Percentiles rank a stretch among this genome's conserved stretches.
These are phyloP conservation scores for Ricinus communis DNA, from an alignment of 345 rosid species.

Conservation along the genomic window DNA sequence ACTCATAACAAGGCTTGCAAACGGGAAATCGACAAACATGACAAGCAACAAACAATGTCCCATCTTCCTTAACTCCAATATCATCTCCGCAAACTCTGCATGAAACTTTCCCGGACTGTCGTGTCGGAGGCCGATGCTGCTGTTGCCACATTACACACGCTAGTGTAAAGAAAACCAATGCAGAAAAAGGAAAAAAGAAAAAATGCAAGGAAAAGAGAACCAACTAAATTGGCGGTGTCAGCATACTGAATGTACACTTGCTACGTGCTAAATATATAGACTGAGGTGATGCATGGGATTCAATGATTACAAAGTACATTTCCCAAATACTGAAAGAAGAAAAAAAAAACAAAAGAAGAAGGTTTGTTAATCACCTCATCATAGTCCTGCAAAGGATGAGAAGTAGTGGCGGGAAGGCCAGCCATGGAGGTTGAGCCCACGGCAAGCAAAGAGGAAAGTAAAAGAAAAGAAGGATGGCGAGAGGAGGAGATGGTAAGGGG, in stretches of 20 bases:
- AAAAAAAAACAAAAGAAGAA: too few species aligned
- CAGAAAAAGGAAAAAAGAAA: constrained; percentile 1
- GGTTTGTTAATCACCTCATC: constrained; percentile 34
- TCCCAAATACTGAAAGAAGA: too few species aligned
- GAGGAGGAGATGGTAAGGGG: constrained; percentile 13
- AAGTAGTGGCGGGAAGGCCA: constrained; percentile 38
- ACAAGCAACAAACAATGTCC: constrained; percentile 70
- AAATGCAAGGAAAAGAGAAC: neutral
- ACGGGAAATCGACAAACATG: constrained; percentile 78
- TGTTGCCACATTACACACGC: constrained; percentile 28
- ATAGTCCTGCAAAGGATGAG: constrained; percentile 29
- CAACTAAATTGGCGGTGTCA: too few species aligned
- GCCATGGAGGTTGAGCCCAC: constrained; percentile 60
- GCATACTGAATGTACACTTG: too few species aligned
- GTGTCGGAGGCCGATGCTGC: constrained; percentile 35
- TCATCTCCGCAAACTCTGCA: constrained; percentile 86
- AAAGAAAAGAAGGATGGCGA: constrained; percentile 29
- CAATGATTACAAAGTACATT: too few species aligned
- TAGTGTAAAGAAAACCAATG: neutral
- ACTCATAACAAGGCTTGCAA: constrained; percentile 86
- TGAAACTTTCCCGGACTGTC: constrained; percentile 36
- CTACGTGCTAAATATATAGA: too few species aligned
- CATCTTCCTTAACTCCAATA: constrained; percentile 55
- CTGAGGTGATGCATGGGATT: too few species aligned
- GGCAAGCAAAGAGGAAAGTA: constrained; percentile 19